Percentiles rank a stretch among this genome's conserved stretches.
Conservation (phyloP, 352 stramenopile genomes). For the Pythium phragmitis region DNA sequence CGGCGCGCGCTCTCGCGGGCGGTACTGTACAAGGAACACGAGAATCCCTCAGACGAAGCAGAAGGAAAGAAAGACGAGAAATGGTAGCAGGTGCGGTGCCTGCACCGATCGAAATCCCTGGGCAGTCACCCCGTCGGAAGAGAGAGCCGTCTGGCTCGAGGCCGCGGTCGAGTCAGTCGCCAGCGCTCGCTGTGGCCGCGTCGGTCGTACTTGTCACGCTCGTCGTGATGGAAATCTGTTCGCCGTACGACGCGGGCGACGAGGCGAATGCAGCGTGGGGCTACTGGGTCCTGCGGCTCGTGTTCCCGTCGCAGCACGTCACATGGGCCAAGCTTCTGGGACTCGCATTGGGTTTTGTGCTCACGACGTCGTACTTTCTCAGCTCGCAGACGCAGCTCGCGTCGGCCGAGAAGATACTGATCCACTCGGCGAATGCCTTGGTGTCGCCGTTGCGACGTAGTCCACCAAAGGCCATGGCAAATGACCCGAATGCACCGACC, state of each 20-base stretch:
- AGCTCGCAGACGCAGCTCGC: conserved; percentile 28
- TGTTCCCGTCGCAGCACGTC: conserved; percentile 51
- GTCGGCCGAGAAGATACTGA: conserved; percentile 23
- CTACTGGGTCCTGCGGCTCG: conserved; percentile 30
- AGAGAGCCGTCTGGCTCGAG: background rate
- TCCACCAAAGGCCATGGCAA: conserved; percentile 7
- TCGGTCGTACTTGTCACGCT: conserved; percentile 25
- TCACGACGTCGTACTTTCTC: conserved; percentile 43
- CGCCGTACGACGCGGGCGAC: conserved; percentile 4
- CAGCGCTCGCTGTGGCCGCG: conserved; percentile 15
- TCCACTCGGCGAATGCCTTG: conserved; percentile 21
- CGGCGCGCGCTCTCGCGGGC: too few relatives aligned
- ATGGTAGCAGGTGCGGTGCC: conserved; percentile 1
- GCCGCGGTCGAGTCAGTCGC: background rate
- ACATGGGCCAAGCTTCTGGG: conserved; percentile 43
- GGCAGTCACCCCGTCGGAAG: background rate
- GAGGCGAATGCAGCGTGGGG: conserved; percentile 23
- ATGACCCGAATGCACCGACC: conserved; percentile 10
- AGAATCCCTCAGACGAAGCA: background rate
- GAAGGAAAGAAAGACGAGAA: background rate
- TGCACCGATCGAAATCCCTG: conserved; percentile 10
- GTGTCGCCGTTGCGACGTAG: conserved; percentile 19
- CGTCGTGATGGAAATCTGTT: conserved; percentile 18
- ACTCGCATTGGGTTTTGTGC: conserved; percentile 35
- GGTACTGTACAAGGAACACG: background rate